Base-by-base conservation (phyloP, 2,329 filamentous ascomycete species). In the Sporothrix curviconia region DNA sequence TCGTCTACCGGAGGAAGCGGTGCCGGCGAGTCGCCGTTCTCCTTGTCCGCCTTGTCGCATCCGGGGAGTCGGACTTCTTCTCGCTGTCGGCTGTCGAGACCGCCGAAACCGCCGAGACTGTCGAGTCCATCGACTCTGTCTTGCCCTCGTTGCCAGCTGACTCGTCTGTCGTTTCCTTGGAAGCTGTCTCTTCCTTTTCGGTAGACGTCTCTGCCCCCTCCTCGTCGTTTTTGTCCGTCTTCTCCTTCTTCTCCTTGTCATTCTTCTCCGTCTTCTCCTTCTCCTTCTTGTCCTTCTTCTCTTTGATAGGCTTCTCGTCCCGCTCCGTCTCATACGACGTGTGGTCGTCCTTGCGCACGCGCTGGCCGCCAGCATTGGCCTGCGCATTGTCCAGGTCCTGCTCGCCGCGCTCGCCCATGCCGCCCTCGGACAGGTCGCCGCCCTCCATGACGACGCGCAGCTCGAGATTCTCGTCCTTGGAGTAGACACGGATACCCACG, bases 401-500 rank as follows among this genome's bases (percentile, higher is more conserved):
- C 7, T 76, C 74, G 9, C 80, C 79, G 67, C 81, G 80, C 62
- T 77, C 75, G 43, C 79, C 80, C 78, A 82, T 82, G 57, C 80
- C 79, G 39, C 73, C 76, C 65, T 82, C 78, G 28, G 75, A 69
- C 3, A 82, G 71, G 62, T 76, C 72, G 24, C 78, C 79, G 39
- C 78, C 79, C 64, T 82, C 79, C 69, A 82, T 76, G 19, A 83
- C 78, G 12, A 81, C 76, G 37, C 74, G 72, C n/a, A 83, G 68
- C 66, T 81, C 75, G 3, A 83, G 70, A 32, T 72, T 69, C 44
- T 77, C 74, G 65, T 85, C 73, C 63, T 79, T 80, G 66, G 78
- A 76, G 67, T 85, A 86, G 6, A 86, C 78, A 4, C 81, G 76
- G 53, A 86, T 70, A 0, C 83, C 82, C 0, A 86, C 76, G 17